Evolutionary conservation across 352 stramenopile species (phyloP), one percentile per base, ranked within the genome.

Genomic region (Pythium oligandrum): DNA sequence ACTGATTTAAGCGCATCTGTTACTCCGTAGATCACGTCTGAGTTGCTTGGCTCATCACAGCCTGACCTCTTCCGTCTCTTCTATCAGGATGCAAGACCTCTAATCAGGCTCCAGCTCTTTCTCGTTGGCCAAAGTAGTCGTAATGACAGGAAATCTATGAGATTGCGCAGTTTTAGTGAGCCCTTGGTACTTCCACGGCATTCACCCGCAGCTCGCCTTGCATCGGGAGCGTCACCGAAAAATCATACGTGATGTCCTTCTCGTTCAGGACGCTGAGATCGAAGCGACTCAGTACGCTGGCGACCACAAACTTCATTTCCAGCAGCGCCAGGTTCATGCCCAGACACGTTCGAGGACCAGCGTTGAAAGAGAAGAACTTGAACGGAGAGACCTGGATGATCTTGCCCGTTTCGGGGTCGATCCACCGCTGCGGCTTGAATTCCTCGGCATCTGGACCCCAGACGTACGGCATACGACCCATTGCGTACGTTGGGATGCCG

Each of bases 301-400:
- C 59, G 4, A 63, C 43, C 1, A 75, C 63, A 8, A 81, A 69
- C 51, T 83, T 83, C 40, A 86, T 70, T 57, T 90, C 69, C 43
- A 80, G 66, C 51, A 83, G 59, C 1, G 75, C 73, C 7, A 89
- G 11, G 4, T 67, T 64, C 11, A 53, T 63, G 34, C 75, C 73
- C 3, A 86, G 57, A 45, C 77, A 89, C 4, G 56, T 34, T 3
- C 77, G 58, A 34, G 65, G 57, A 1, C 75, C 79, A 34, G 68
- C 75, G 48, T 78, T 72, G 53, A 89, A 90, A 1, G 66, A 38
- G 4, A 62, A 54, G 47, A 71, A 88, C 36, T 78, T 71, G 61
- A 68, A 86, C 4, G 66, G 39, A 7, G 71, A 78, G 2, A 75
- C 59, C 34, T 44, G 37, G 12, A 64, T 48, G 31, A 77, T 40